Conservation (phyloP, 2,329 filamentous ascomycete genomes). For the Ascochyta rabiei region DNA sequence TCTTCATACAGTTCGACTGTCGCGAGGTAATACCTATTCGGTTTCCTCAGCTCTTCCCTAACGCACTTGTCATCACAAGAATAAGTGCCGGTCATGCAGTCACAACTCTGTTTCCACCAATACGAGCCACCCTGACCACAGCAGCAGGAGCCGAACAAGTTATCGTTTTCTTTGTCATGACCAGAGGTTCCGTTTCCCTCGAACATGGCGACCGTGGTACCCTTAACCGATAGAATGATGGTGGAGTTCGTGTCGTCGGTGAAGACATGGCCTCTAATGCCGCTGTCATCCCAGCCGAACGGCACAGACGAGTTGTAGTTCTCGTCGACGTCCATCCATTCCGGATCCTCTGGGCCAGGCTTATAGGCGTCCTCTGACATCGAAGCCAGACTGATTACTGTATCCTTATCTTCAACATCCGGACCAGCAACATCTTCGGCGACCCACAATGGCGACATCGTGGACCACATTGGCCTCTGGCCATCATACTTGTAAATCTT, state of each 20-base stretch:
- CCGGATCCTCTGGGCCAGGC: slow-evolving; percentile 38
- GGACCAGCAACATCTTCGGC: slow-evolving; percentile 39
- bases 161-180: slow-evolving; percentile 47
- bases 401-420: slow-evolving; percentile 42
- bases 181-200: slow-evolving; percentile 45
- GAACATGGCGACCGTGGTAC: slow-evolving; percentile 45
- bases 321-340: slow-evolving; percentile 44
- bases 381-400: slow-evolving; percentile 42
- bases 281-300: slow-evolving; percentile 47
- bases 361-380: slow-evolving; percentile 49
- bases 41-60: slow-evolving; percentile 37
- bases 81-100: slow-evolving; percentile 44
- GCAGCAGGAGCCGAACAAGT: slow-evolving; percentile 45
- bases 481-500: slow-evolving; percentile 23
- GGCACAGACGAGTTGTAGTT: slow-evolving; percentile 40
- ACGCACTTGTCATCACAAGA: slow-evolving; percentile 45
- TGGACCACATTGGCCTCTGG: slow-evolving; percentile 36
- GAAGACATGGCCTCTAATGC: slow-evolving; percentile 46
- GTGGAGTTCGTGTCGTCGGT: slow-evolving; percentile 42
- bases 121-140: slow-evolving; percentile 46
- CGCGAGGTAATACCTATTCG: slow-evolving; percentile 42
- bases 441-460: slow-evolving; percentile 40
- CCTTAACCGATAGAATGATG: slow-evolving; percentile 43
- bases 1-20: slow-evolving; percentile 43
- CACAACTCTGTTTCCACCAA: slow-evolving; percentile 44